These are phyloP conservation scores for Termitomyces eurrhizus DNA, from an alignment of 768 basidiomycete species.

Conservation along the genomic window DNA sequence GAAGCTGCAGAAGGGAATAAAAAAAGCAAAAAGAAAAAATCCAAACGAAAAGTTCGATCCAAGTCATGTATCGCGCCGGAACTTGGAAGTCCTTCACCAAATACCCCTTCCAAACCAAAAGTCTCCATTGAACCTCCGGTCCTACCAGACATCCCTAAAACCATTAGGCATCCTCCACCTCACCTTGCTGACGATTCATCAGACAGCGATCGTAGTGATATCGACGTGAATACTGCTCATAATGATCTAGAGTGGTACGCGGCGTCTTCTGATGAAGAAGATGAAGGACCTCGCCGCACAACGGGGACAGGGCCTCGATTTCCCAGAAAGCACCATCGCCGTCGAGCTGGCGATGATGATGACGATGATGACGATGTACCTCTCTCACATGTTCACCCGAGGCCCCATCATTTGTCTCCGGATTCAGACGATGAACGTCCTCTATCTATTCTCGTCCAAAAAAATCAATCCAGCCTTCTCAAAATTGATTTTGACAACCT, in stretches of 20 bases:
- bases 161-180: conserved; percentile 34
- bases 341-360: conserved; percentile 41
- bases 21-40: conserved; percentile 47
- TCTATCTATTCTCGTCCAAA: conserved; percentile 54
- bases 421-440: conserved; percentile 76
- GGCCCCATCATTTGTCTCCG: conserved; percentile 26
- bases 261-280: conserved; percentile 63
- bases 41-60: conserved; percentile 38
- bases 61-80: conserved; percentile 11
- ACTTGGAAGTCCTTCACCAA: conserved; percentile 11
- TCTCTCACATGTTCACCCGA: conserved; percentile 54
- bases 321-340: conserved; percentile 26
- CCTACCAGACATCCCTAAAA: conserved; percentile 40
- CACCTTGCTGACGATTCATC: conserved; percentile 40
- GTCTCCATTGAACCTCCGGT: conserved; percentile 38
- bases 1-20: conserved; percentile 45
- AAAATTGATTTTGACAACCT: conserved; percentile 38
- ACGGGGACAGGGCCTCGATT: conserved; percentile 58
- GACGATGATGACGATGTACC: conserved; percentile 78
- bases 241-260: conserved; percentile 37
- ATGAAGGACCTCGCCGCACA: conserved; percentile 49
- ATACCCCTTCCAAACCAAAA: conserved; percentile 19
- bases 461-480: conserved; percentile 39
- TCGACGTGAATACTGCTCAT: conserved; percentile 15
- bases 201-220: conserved; percentile 52